Base-by-base conservation (phyloP, 179 eudicot species). In the Vitellaria paradoxa region DNA sequence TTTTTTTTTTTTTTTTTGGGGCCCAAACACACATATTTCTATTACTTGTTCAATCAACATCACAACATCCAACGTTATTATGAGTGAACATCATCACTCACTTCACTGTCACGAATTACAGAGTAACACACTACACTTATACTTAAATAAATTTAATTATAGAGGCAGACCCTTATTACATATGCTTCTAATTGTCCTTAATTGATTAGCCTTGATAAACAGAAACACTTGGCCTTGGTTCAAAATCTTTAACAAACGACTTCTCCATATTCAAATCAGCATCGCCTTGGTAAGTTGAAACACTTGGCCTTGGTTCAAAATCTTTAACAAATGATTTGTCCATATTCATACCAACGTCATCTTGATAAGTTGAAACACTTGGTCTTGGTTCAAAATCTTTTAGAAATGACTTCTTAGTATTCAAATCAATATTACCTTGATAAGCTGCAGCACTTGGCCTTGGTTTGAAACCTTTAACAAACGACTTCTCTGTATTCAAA, bases 361-460 rank as follows among this genome's bases (percentile, higher is more conserved):
- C 53, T 2, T 45, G 53, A 21, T 68, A 68, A 7, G 42, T 4
- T 15, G 72, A 45, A 10, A 69, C 26, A 63, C 63, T 74, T 21
- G 69, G 70, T 17, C 42, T 42, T 49, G 73, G 59, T 7, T 68
- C 71, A 42, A 66, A 68, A 17, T 68, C 71, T 68, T 45, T 42
- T 0, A 46, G 21, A 42, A 68, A 68, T 15, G 24, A 42, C 53
- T 45, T 68, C 11, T n/a, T 53, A 0, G 26, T 21, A 20, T 46
- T 56, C 20, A 12, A 68, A 4, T n/a, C 72, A 21, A 9, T 11
- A 11, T 45, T 47, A 17, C 42, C 53, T 2, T 45, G 53, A 21
- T 68, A 68, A 7, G 42, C 14, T 15, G 72, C 17, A 10, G 47
- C 26, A 63, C 63, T 74, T 21, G 69, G 70, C 24, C 42, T 42